Evolutionary conservation across 768 basidiomycete genomes (phyloP).

Genomic region (Auricularia heimuer): DNA sequence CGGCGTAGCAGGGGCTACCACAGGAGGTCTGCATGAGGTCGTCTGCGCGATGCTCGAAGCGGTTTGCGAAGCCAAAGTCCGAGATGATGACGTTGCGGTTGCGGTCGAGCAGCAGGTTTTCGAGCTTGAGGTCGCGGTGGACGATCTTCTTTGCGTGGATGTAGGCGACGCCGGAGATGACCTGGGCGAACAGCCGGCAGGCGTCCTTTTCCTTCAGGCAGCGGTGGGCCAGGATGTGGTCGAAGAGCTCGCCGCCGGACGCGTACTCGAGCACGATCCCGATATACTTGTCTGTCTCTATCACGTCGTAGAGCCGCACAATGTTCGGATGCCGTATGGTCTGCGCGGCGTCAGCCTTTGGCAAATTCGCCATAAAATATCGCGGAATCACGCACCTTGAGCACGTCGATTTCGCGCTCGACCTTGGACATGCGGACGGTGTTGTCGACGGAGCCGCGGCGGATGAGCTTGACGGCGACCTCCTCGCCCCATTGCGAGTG

Average conservation of each 20-base stretch:
- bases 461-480: constrained; percentile 96
- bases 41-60: constrained; percentile 84
- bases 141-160: constrained; percentile 99
- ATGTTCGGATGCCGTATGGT: constrained; percentile 95
- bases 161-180: constrained; percentile 98
- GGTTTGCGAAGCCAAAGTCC: constrained; percentile 98
- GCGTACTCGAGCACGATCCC: constrained; percentile 99
- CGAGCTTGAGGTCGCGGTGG: constrained; percentile 97
- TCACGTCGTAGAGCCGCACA: constrained; percentile 94
- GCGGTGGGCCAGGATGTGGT: constrained; percentile 95
- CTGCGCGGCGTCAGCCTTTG: constrained; percentile 31
- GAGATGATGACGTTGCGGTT: constrained; percentile 98
- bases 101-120: constrained; percentile 93
- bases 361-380: constrained; percentile 9
- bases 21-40: constrained; percentile 99
- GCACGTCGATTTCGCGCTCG: constrained; percentile 93
- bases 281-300: constrained; percentile 99
- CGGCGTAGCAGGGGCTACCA: constrained; percentile 95
- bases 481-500: constrained; percentile 92
- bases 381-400: constrained; percentile 54
- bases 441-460: constrained; percentile 84
- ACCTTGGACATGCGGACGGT: constrained; percentile 86
- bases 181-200: constrained; percentile 91
- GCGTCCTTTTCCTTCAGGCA: constrained; percentile 94
- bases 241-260: constrained; percentile 95